These are phyloP conservation scores for Pythium rhizo-oryzae DNA, from an alignment of 352 stramenopile species.

Conservation along the genomic window DNA sequence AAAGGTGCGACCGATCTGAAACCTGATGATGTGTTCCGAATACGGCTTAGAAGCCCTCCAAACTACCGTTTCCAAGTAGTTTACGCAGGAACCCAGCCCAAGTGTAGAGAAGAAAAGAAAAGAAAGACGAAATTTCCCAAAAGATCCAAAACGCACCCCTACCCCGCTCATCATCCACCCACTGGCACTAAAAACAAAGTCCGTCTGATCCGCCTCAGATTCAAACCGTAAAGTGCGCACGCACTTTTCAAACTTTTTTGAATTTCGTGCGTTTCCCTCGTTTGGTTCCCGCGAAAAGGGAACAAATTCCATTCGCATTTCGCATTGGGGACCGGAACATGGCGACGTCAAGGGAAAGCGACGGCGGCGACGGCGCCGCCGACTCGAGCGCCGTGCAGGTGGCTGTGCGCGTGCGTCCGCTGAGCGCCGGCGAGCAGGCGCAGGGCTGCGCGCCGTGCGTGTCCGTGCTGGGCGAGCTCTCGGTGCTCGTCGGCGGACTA, in stretches of 20 bases:
- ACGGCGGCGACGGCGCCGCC: background rate
- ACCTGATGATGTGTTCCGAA: constrained; percentile 7
- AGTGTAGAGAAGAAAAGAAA: background rate
- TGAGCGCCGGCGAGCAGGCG: constrained; percentile 42
- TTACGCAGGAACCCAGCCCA: background rate
- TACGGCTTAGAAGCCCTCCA: background rate
- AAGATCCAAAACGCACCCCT: background rate
- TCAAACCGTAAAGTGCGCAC: constrained; percentile 10
- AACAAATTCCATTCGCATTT: background rate
- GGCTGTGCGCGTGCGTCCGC: constrained; percentile 51
- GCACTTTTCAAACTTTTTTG: constrained; percentile 12
- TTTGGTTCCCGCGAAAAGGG: background rate
- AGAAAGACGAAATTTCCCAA: background rate
- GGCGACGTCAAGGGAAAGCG: background rate
- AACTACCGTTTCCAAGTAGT: constrained; percentile 6
- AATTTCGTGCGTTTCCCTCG: constrained; percentile 14
- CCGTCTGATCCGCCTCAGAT: background rate
- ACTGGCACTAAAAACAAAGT: background rate
- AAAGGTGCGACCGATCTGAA: constrained; percentile 16
- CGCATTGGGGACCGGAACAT: constrained; percentile 9
- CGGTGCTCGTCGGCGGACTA: constrained; percentile 38
- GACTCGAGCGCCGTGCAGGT: constrained; percentile 49
- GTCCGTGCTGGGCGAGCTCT: constrained; percentile 15
- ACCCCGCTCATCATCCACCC: background rate
- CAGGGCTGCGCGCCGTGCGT: constrained; percentile 49